Evolutionary conservation across 768 basidiomycete genomes (phyloP), one percentile per base, ranked within the genome.

Genomic region (Termitomyces sp.): DNA sequence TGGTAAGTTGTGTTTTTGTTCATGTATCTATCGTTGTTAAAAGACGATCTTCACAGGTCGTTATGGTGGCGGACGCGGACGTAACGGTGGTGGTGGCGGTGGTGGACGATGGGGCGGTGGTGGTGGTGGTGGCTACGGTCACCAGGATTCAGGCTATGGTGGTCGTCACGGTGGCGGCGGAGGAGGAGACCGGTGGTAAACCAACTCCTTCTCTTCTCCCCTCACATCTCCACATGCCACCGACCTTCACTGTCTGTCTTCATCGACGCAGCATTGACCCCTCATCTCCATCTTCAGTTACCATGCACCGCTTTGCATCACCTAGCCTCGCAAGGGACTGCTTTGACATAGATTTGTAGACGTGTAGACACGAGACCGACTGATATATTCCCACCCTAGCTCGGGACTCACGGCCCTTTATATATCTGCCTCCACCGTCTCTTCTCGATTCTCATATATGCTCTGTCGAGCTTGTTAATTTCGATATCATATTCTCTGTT

Each of bases 41-140:
- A 37, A 60, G 20, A 5, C 39, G 20, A 12, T 24, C 42, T 4
- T 13, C 61, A 0, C 58, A 92, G 88, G 79, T 62, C 87, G 90
- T 27, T 90, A 84, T 46, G 76, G 81, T 51, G 76, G 81, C 13
- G 74, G 79, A 34, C 71, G 76, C n/a, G 69, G 74, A 16, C 72
- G 80, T 29, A 69, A 77, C n/a, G n/a, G n/a, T 27, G 71, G 76
- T 24, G 71, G 77, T 8, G 71, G 73, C 4, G 73, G 77, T 10
- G 72, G 39, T 41, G 39, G 77, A 29, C 71, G 79, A 22, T 74
- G 77, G 51, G 76, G 77, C n/a, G n/a, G n/a, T 12, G 71, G 73
- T 20, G 76, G 79, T 6, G 75, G 80, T 2, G 72, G 77, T 49
- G 71, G 73, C 8, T 63, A 73, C 46, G 77, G 79, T n/a, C 75